phyloP scores from a whole-genome alignment of 495 filamentous ascomycete genomes.

The Podospora pseudopauciseta region DNA sequence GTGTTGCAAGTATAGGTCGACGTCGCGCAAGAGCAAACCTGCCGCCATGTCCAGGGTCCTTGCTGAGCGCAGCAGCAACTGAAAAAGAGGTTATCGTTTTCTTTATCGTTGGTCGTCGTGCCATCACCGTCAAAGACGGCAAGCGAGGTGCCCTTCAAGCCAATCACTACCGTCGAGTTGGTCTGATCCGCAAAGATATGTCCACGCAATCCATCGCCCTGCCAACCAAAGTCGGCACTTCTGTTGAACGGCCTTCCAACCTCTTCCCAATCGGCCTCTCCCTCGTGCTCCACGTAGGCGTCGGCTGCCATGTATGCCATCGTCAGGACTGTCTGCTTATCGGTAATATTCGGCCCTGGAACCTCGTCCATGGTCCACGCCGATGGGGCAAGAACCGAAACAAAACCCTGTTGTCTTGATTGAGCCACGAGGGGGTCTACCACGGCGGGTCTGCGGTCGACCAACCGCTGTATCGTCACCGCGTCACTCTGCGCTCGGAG shows the following conservation, averaged over 20 bases:
- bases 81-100: conserved; percentile 96
- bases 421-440: conserved; percentile 72
- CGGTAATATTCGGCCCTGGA: conserved; percentile 73
- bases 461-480: conserved; percentile 70
- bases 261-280: conserved; percentile 76
- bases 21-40: conserved; percentile 87
- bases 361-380: conserved; percentile 85
- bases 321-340: conserved; percentile 78
- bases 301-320: conserved; percentile 84
- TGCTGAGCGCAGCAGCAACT: conserved; percentile 96
- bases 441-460: conserved; percentile 67
- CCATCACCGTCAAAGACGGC: conserved; percentile 94
- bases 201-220: conserved; percentile 80
- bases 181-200: conserved; percentile 85
- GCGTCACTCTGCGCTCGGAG: conserved; percentile 56
- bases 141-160: conserved; percentile 83
- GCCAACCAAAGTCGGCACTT: conserved; percentile 83
- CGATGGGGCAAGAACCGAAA: conserved; percentile 56
- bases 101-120: conserved; percentile 94
- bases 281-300: conserved; percentile 74
- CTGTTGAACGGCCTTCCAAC: conserved; percentile 77
- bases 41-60: conserved; percentile 77
- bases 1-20: conserved; percentile 83
- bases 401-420: conserved; percentile 59
- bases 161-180: conserved; percentile 85